Percentiles rank a stretch among this genome's conserved stretches.
Evolutionary conservation across 169 alveolate species (phyloP).

Genomic region (Cytauxzoon felis): DNA sequence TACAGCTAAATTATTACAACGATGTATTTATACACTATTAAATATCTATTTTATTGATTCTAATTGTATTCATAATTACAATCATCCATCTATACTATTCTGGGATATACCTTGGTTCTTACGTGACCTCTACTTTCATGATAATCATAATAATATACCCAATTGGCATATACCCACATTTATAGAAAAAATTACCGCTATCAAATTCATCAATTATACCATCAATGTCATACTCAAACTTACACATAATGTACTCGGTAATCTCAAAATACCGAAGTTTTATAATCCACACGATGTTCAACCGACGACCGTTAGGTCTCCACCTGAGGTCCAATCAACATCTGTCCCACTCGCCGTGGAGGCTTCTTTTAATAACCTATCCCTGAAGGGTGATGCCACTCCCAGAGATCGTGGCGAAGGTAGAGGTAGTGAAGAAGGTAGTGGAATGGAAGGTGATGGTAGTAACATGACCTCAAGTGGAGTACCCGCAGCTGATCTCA

Average conservation of each 20-base stretch:
- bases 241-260: background rate
- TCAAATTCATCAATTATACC: background rate
- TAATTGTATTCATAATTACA: conserved; percentile 1
- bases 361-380: no score
- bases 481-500: no score
- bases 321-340: no score
- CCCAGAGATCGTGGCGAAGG: no score
- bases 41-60: conserved; percentile 25
- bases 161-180: conserved; percentile 24
- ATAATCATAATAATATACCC: conserved; percentile 11
- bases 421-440: no score
- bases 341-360: no score
- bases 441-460: no score
- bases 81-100: conserved; percentile 3
- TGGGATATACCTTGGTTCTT: conserved; percentile 44
- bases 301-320: no score
- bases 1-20: conserved; percentile 29
- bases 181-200: conserved; percentile 2
- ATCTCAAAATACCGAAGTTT: no score
- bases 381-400: no score
- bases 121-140: conserved; percentile 14
- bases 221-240: background rate
- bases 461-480: no score
- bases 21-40: conserved; percentile 13
- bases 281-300: no score